Evolutionary conservation across 805 yeast species (phyloP).

Genomic region (Candida krabiensis): DNA sequence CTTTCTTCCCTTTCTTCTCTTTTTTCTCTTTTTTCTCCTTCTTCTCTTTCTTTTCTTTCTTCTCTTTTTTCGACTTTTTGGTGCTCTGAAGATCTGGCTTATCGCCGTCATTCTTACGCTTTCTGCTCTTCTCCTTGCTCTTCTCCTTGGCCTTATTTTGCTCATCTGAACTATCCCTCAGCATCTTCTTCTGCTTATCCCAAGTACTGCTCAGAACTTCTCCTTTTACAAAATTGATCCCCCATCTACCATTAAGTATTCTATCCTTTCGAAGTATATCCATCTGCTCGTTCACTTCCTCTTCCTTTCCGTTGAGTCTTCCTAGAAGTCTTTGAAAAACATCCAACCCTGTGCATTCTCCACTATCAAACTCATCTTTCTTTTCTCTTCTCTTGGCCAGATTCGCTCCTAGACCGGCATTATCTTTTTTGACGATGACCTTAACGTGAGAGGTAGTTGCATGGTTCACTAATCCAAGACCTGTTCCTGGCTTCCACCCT

Average conservation of each 20-base stretch:
- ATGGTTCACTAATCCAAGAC: slow-evolving; percentile 70
- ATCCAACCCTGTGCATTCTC: slow-evolving; percentile 88
- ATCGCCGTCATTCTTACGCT: slow-evolving; percentile 25
- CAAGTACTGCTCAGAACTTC: slow-evolving; percentile 82
- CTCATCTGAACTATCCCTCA: slow-evolving; percentile 26
- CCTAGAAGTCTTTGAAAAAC: slow-evolving; percentile 91
- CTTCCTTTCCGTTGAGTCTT: slow-evolving; percentile 83
- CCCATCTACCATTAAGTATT: slow-evolving; percentile 83
- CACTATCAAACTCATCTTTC: slow-evolving; percentile 71
- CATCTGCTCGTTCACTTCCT: slow-evolving; percentile 58
- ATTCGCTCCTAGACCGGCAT: slow-evolving; percentile 86
- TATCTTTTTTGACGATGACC: slow-evolving; percentile 79
- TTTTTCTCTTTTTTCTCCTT: slow-evolving; percentile 28
- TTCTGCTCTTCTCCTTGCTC: slow-evolving; percentile 15
- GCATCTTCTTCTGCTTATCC: slow-evolving; percentile 54
- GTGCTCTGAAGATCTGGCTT: slow-evolving; percentile 18
- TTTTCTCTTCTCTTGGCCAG: slow-evolving; percentile 46
- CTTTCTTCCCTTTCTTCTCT: slow-evolving; percentile 20
- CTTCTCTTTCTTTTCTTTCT: slow-evolving; percentile 30
- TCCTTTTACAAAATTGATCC: slow-evolving; percentile 83
- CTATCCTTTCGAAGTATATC: slow-evolving; percentile 67
- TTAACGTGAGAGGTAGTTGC: slow-evolving; percentile 81
- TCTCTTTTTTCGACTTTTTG: slow-evolving; percentile 28
- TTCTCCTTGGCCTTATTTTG: slow-evolving; percentile 23
- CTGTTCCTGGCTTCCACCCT: slow-evolving; percentile 94